These are phyloP conservation scores for Syzygium oleosum DNA, from an alignment of 345 rosid genomes.

Conservation along the genomic window DNA sequence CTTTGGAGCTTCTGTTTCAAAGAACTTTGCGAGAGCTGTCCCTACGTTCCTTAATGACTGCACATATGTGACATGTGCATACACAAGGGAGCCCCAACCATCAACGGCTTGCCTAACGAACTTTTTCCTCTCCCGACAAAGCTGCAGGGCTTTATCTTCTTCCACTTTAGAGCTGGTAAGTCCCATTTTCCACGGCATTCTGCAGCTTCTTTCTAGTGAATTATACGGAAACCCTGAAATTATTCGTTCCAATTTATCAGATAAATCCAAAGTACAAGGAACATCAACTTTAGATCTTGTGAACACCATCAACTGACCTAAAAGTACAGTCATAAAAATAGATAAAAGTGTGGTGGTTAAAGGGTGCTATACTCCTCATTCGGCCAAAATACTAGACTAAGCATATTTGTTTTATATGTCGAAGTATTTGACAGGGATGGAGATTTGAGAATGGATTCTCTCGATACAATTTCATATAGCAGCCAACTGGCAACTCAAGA, in stretches of 20 bases:
- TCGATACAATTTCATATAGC: background rate
- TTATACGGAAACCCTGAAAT: background rate
- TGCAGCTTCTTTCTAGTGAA: background rate
- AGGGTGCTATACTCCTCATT: background rate
- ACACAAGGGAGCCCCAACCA: slow-evolving; percentile 82
- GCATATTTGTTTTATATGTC: background rate
- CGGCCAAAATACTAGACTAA: background rate
- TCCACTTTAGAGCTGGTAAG: slow-evolving; percentile 57
- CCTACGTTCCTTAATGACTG: slow-evolving; percentile 69
- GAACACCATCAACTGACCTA: background rate
- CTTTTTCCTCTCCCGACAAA: slow-evolving; percentile 87
- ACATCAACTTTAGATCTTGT: background rate
- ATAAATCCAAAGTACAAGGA: background rate
- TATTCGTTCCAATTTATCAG: background rate
- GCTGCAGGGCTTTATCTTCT: slow-evolving; percentile 80
- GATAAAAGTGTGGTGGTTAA: background rate
- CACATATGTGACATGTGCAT: slow-evolving; percentile 65
- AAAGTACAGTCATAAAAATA: background rate
- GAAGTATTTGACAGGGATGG: background rate
- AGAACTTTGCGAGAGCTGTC: slow-evolving; percentile 60
- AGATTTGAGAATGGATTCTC: background rate
- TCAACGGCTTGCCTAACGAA: slow-evolving; percentile 83
- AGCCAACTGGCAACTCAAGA: background rate
- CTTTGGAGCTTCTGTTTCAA: slow-evolving; percentile 67
- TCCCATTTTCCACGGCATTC: slow-evolving; percentile 40